Conservation (phyloP, 306 rosid genomes). For the Glycyrrhiza uralensis region DNA sequence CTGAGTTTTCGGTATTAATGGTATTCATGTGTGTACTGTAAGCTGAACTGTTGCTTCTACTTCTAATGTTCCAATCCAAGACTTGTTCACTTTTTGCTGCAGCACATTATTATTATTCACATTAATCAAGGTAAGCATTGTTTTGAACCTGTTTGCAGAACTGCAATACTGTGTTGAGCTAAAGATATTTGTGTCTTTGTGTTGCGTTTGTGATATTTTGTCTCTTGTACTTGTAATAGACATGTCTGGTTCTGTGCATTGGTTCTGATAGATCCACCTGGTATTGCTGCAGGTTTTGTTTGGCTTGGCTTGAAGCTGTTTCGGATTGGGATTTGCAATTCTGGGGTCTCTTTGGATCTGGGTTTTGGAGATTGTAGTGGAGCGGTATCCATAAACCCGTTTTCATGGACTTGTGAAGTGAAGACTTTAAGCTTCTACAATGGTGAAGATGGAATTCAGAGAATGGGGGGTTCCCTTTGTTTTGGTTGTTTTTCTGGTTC, state of each 20-base stretch:
- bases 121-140: no score
- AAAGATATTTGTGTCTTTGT: neutral
- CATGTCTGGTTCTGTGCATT: slow-evolving; percentile 27
- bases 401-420: slow-evolving; percentile 24
- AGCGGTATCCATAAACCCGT: neutral
- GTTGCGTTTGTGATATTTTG: no score
- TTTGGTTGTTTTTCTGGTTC: slow-evolving; percentile 37
- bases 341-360: no score
- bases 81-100: no score
- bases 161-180: no score
- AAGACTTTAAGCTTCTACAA: neutral
- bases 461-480: slow-evolving; percentile 39
- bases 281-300: slow-evolving; percentile 33
- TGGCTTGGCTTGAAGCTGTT: no score
- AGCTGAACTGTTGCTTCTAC: slow-evolving; percentile 15
- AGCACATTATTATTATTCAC: no score
- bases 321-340: slow-evolving; percentile 36
- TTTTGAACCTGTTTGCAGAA: no score
- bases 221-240: no score
- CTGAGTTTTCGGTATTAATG: slow-evolving; percentile 29
- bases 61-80: no score
- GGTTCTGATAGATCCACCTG: slow-evolving; percentile 37
- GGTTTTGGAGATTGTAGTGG: no score
- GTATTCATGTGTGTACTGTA: slow-evolving; percentile 32
- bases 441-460: slow-evolving; percentile 60